Conservation (phyloP, 2,329 filamentous ascomycete genomes). For the Periconia macrospinosa region DNA sequence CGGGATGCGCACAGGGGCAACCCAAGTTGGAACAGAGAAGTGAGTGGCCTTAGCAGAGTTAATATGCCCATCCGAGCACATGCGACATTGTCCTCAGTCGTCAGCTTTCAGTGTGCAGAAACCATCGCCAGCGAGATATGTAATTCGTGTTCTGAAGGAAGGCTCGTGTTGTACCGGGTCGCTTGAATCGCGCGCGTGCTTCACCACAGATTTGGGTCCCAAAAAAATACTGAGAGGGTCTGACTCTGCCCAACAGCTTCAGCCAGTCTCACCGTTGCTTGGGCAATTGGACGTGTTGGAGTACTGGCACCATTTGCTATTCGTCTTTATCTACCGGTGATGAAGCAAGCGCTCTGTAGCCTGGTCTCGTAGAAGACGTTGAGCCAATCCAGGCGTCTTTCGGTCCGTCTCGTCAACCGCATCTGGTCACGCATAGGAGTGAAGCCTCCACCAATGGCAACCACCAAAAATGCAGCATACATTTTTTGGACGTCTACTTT, state of each 20-base stretch:
- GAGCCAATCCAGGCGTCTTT: conserved; percentile 13
- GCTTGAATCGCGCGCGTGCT: conserved; percentile 20
- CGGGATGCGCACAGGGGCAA: conserved; percentile 28
- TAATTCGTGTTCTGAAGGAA: neutral
- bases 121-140: neutral
- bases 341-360: conserved; percentile 3
- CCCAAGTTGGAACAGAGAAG: conserved; percentile 14
- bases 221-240: neutral
- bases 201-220: conserved; percentile 2
- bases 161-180: conserved; percentile 8
- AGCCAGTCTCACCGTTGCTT: conserved; percentile 3
- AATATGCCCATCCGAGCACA: conserved; percentile 5
- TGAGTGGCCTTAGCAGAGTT: conserved; percentile 1
- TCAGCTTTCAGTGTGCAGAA: conserved; percentile 16
- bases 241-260: conserved; percentile 3
- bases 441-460: conserved; percentile 24
- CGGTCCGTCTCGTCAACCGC: conserved; percentile 14
- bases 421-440: conserved; percentile 11
- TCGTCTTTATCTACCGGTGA: conserved; percentile 1
- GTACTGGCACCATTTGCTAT: neutral
- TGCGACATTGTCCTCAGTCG: neutral
- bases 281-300: neutral
- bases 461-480: neutral
- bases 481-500: neutral
- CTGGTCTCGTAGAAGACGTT: neutral